Evolutionary conservation across 164 flowering plant species (phyloP), one percentile per base, ranked within the genome.

Genomic region (Vitis riparia): DNA sequence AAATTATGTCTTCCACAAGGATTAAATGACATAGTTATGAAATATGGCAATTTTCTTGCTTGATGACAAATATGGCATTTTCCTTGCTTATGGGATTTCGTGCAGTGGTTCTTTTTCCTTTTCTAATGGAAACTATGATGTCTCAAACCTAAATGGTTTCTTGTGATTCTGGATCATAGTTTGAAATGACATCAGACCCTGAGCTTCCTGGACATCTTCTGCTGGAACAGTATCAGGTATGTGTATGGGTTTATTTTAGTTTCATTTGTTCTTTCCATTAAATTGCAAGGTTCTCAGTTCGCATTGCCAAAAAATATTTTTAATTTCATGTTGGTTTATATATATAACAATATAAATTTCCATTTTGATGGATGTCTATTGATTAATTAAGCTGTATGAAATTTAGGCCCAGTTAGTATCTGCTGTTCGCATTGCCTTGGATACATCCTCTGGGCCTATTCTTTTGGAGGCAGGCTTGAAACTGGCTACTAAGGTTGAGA

Each of bases 161-260:
- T 68, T 53, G 4, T 59, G 44, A 19, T n/a, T 77, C 51, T 70
- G 59, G 32, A 44, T 56, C 70, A 48, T 79, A 95, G 99, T 95
- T 91, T 85, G 91, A 82, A 77, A 81, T 55, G 66, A 62, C 71
- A 60, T 81, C 86, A 48, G 99, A 95, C 69, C 98, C 97, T 66
- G 98, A 93, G 78, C 93, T 95, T 75, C 98, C 98, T 2, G 99
- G 91, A 55, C 93, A 91, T 73, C 85, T 95, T 66, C 85, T 95
- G 60, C 84, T 95, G 76, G 99, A 95, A 76, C 99, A 95, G 65
- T 91, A 91, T 83, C 98, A 95, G 98, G 99, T 95, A 62, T 51
- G 48, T 68, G 48, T 29, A 47, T 30, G n/a, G 9, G 44, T 2
- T n/a, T 68, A 27, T 9, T 37, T 11, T 1, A 51, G 44, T 59